Conservation (phyloP, 805 yeast species). For the Starmerella ratchasimensis region DNA sequence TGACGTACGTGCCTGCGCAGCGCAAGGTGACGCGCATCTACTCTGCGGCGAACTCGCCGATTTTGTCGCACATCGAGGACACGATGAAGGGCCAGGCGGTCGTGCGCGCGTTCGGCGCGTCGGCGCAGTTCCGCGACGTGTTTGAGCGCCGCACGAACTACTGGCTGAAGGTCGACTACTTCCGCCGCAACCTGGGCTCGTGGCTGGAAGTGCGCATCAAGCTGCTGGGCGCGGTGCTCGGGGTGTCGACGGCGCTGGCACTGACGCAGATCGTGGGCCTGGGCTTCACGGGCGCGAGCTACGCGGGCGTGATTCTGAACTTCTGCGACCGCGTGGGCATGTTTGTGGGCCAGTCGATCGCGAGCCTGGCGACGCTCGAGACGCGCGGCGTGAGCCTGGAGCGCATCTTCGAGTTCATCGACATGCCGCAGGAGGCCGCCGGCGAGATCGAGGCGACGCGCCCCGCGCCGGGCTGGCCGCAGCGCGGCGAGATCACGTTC, state of each 20-base stretch:
- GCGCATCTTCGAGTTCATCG: slow-evolving; percentile 39
- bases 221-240: slow-evolving; percentile 67
- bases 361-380: slow-evolving; percentile 73
- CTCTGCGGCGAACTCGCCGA: slow-evolving; percentile 51
- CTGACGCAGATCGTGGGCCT: slow-evolving; percentile 43
- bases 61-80: slow-evolving; percentile 64
- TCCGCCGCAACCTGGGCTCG: slow-evolving; percentile 43
- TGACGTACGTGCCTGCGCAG: slow-evolving; percentile 50
- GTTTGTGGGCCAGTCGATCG: slow-evolving; percentile 68
- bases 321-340: slow-evolving; percentile 78
- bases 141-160: slow-evolving; percentile 28
- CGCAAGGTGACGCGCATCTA: slow-evolving; percentile 62
- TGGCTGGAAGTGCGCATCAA: slow-evolving; percentile 80
- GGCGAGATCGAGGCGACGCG: slow-evolving; percentile 43
- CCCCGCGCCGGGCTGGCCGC: slow-evolving; percentile 48
- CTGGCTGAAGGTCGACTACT: slow-evolving; percentile 36
- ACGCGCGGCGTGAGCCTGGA: slow-evolving; percentile 42
- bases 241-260: slow-evolving; percentile 62
- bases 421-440: slow-evolving; percentile 74
- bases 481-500: slow-evolving; percentile 51
- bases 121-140: slow-evolving; percentile 37
- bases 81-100: slow-evolving; percentile 58
- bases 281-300: slow-evolving; percentile 74
- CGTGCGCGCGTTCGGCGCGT: slow-evolving; percentile 50
- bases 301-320: slow-evolving; percentile 71